Evolutionary conservation across 495 filamentous ascomycete species (phyloP).

Genomic region (Bombardia bombarda): DNA sequence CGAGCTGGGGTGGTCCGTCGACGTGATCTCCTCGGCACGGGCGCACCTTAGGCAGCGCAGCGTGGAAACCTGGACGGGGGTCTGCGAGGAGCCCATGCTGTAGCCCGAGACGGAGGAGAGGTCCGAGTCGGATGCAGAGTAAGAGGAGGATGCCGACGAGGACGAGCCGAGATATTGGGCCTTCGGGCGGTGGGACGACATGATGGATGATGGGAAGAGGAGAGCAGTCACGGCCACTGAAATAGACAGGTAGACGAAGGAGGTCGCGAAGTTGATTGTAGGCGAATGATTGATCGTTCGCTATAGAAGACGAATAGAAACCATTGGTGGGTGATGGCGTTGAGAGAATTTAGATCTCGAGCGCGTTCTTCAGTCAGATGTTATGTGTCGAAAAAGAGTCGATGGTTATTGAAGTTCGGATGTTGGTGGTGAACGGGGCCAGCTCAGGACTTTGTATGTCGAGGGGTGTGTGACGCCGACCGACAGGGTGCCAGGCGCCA

Average conservation of each 20-base stretch:
- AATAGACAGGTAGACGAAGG: not conserved
- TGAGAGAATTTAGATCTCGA: not conserved
- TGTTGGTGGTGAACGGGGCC: not conserved
- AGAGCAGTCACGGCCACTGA: too few relatives aligned
- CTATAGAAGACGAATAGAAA: too few relatives aligned
- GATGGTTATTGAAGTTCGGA: not conserved
- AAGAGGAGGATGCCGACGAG: constrained; percentile 28
- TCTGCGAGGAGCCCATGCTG: constrained; percentile 36
- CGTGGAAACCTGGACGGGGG: constrained; percentile 40
- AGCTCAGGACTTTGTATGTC: not conserved
- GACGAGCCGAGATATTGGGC: constrained; percentile 31
- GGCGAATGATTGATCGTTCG: not conserved
- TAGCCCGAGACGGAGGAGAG: constrained; percentile 23
- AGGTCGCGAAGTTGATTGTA: not conserved
- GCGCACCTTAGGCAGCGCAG: constrained; percentile 50
- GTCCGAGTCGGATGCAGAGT: constrained; percentile 33
- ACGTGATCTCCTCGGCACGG: constrained; percentile 44
- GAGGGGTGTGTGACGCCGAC: too few relatives aligned
- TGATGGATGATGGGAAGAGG: constrained; percentile 4
- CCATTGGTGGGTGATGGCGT: too few relatives aligned
- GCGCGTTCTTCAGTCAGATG: not conserved
- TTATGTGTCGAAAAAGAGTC: not conserved
- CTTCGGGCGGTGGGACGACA: constrained; percentile 30
- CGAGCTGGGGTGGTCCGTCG: constrained; percentile 44
- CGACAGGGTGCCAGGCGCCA: not conserved